phyloP scores from a whole-genome alignment of 2,329 filamentous ascomycete species.

The Xylariaceae sp. region DNA sequence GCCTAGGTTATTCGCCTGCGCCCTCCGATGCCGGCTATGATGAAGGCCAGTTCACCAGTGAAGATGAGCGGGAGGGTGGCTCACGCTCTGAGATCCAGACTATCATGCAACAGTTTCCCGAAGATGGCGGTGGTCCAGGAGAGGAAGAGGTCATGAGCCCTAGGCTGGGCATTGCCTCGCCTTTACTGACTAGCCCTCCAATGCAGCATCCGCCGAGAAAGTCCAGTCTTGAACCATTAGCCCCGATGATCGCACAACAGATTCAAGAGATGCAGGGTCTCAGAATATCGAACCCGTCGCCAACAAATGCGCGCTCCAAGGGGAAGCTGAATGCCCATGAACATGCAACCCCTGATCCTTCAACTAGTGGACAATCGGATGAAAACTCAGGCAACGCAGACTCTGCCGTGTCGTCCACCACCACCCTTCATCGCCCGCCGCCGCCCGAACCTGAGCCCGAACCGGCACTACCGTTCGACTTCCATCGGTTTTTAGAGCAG shows the following conservation, averaged over 20 bases:
- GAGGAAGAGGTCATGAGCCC: conserved; percentile 90
- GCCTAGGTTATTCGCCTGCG: conserved; percentile 46
- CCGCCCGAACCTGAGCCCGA: conserved; percentile 74
- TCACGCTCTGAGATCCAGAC: conserved; percentile 86
- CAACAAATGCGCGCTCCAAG: conserved; percentile 35
- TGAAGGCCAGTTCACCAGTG: conserved; percentile 51
- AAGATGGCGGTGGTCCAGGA: conserved; percentile 63
- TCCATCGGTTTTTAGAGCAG: conserved; percentile 94
- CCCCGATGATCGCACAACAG: conserved; percentile 45
- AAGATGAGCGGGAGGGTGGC: conserved; percentile 61
- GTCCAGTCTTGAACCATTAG: conserved; percentile 75
- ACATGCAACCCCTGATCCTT: conserved; percentile 52
- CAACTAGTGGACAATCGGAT: conserved; percentile 51
- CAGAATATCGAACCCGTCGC: conserved; percentile 37
- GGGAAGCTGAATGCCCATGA: conserved; percentile 37
- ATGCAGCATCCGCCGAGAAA: conserved; percentile 72
- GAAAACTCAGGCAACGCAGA: conserved; percentile 34
- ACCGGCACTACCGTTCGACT: conserved; percentile 85
- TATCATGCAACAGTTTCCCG: conserved; percentile 95
- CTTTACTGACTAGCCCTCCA: conserved; percentile 60
- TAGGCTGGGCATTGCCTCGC: conserved; percentile 73
- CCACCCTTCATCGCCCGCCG: conserved; percentile 56
- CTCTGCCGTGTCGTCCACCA: conserved; percentile 42
- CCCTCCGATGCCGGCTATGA: conserved; percentile 53
- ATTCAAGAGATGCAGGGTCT: conserved; percentile 44